phyloP scores from a whole-genome alignment of 257 asterid species.

The Fraxinus quadrangulata region DNA sequence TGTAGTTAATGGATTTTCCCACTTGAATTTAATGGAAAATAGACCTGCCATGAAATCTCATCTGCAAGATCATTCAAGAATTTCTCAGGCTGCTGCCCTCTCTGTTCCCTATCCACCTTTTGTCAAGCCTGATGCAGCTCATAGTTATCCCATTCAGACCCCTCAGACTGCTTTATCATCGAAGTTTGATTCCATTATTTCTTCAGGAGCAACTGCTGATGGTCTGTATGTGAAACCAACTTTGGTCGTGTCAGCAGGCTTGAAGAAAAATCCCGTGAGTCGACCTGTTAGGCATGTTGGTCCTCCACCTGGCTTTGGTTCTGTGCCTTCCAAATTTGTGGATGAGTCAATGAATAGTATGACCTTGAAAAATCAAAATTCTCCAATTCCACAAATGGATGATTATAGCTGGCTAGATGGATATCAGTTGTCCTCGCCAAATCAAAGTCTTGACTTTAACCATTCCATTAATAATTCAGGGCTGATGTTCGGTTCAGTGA shows the following conservation, averaged over 20 bases:
- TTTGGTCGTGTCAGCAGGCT: constrained; percentile 49
- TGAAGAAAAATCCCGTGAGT: constrained; percentile 83
- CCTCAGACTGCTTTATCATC: constrained; percentile 50
- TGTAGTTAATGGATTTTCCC: constrained; percentile 51
- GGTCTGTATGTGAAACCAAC: constrained; percentile 48
- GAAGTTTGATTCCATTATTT: constrained; percentile 51
- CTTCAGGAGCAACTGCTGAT: constrained; percentile 47
- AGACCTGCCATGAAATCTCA: constrained; percentile 43
- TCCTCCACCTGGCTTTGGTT: constrained; percentile 98
- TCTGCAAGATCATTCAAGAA: constrained; percentile 49
- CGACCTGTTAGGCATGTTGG: constrained; percentile 88
- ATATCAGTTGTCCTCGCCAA: constrained; percentile 60
- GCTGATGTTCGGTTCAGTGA: constrained; percentile 38
- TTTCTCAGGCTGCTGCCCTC: constrained; percentile 49
- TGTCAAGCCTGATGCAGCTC: constrained; percentile 36
- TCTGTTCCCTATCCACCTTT: constrained; percentile 59
- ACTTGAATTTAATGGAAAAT: constrained; percentile 59
- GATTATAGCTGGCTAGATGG: constrained; percentile 96
- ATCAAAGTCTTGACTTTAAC: constrained; percentile 55
- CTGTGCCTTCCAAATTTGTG: constrained; percentile 60
- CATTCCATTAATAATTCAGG: constrained; percentile 50
- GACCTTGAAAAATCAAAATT: constrained; percentile 45
- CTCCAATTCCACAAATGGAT: constrained; percentile 52
- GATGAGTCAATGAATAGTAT: constrained; percentile 50
- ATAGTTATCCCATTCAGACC: constrained; percentile 36